These are phyloP conservation scores for Naganishia liquefaciens DNA, from an alignment of 1,284 basidiomycete genomes.

Conservation along the genomic window DNA sequence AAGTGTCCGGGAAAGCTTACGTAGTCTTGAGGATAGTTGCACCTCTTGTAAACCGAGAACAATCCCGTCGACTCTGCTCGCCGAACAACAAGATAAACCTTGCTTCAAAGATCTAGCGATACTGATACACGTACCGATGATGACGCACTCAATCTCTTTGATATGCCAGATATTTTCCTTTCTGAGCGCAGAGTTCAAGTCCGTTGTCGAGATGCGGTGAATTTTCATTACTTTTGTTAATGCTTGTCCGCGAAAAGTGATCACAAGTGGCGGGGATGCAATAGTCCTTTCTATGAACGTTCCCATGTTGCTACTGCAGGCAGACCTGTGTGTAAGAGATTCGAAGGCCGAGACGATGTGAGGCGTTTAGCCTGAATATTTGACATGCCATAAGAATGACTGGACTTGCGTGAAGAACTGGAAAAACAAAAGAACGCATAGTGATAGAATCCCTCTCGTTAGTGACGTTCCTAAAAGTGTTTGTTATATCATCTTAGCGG, in stretches of 20 bases:
- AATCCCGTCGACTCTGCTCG: slow-evolving; percentile 35
- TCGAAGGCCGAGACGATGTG: too few relatives aligned
- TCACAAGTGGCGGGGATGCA: slow-evolving; percentile 35
- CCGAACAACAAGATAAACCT: neutral
- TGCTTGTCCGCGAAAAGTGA: slow-evolving; percentile 35
- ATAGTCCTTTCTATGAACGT: slow-evolving; percentile 10
- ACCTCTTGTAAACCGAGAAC: slow-evolving; percentile 35
- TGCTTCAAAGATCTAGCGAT: neutral
- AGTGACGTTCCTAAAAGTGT: slow-evolving; percentile 30
- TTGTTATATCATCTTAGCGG: too few relatives aligned
- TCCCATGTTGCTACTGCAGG: too few relatives aligned
- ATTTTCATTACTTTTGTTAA: slow-evolving; percentile 35
- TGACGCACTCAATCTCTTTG: slow-evolving; percentile 34
- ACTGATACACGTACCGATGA: slow-evolving; percentile 32
- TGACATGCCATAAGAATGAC: too few relatives aligned
- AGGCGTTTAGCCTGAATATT: too few relatives aligned
- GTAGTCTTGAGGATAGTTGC: slow-evolving; percentile 32
- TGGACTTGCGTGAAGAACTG: slow-evolving; percentile 35
- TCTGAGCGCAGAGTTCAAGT: slow-evolving; percentile 33
- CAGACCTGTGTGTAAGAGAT: too few relatives aligned
- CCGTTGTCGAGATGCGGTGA: slow-evolving; percentile 29
- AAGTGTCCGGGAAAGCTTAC: neutral
- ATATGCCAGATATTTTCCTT: slow-evolving; percentile 33
- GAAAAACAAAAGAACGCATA: slow-evolving; percentile 32
- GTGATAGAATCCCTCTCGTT: slow-evolving; percentile 32